Percentiles rank a stretch among this genome's conserved stretches.
Conservation (phyloP, 2,329 filamentous ascomycete species). For the Albophoma yamanashiensis region DNA sequence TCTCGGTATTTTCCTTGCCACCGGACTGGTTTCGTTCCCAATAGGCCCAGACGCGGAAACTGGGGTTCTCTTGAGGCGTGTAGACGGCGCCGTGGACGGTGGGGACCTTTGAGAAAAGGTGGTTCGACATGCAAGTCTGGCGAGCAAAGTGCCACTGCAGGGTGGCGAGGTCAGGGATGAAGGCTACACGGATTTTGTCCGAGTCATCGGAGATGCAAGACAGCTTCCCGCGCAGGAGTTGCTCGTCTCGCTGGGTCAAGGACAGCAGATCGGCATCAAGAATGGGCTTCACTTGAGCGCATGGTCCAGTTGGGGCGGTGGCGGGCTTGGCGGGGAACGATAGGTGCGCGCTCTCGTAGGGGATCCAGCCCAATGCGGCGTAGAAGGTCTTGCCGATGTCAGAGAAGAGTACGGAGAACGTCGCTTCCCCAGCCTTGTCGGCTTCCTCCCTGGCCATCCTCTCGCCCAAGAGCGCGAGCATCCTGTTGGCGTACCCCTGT, state of each 20-base stretch:
- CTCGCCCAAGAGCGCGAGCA: slow-evolving; percentile 56
- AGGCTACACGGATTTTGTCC: slow-evolving; percentile 19
- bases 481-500: slow-evolving; percentile 65
- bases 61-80: slow-evolving; percentile 29
- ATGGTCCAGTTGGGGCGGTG: slow-evolving; percentile 15
- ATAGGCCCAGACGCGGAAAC: slow-evolving; percentile 58
- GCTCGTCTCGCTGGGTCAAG: slow-evolving; percentile 55
- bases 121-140: slow-evolving; percentile 64
- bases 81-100: slow-evolving; percentile 61
- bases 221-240: slow-evolving; percentile 46
- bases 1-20: slow-evolving; percentile 37
- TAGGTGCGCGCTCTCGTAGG: slow-evolving; percentile 64
- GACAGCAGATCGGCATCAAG: slow-evolving; percentile 48
- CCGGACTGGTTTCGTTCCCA: slow-evolving; percentile 61
- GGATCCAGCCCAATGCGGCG: slow-evolving; percentile 63
- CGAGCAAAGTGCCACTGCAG: slow-evolving; percentile 56
- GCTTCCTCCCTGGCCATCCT: slow-evolving; percentile 19
- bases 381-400: slow-evolving; percentile 83
- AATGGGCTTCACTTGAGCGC: slow-evolving; percentile 30
- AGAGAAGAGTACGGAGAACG: slow-evolving; percentile 74
- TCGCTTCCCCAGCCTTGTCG: slow-evolving; percentile 21
- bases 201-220: slow-evolving; percentile 10
- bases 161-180: slow-evolving; percentile 20
- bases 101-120: slow-evolving; percentile 47
- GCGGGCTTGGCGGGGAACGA: slow-evolving; percentile 32